A percentile compares a stretch with the other conserved stretches of the same genome.
These are phyloP conservation scores for Pleurotus tuber-regium DNA, from an alignment of 768 basidiomycete species.

Conservation along the genomic window DNA sequence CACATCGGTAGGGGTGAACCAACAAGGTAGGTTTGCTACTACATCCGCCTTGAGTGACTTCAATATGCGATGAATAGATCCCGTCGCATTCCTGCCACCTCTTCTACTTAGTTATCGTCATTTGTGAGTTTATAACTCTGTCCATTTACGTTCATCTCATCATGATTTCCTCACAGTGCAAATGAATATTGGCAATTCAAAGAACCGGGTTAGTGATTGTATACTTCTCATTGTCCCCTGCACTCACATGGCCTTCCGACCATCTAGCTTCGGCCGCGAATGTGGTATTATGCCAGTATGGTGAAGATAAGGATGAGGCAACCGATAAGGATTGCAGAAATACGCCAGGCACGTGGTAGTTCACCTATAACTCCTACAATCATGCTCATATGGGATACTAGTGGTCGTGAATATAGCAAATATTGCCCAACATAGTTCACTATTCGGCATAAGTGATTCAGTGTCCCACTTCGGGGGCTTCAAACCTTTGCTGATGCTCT, in stretches of 20 bases:
- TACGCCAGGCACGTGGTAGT: neutral
- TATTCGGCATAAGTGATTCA: conserved; percentile 4
- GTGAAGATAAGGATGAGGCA: neutral
- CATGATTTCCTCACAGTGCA: no score
- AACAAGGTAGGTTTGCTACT: neutral
- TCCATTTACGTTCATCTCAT: no score
- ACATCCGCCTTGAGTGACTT: neutral
- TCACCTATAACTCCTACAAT: neutral
- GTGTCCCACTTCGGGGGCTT: no score
- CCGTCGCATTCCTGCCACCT: conserved; percentile 4
- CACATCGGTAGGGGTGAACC: neutral
- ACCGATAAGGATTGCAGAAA: neutral
- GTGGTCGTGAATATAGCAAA: neutral
- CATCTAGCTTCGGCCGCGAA: no score
- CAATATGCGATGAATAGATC: neutral
- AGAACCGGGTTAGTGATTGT: neutral
- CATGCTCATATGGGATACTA: neutral
- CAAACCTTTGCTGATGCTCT: no score
- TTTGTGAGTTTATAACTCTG: conserved; percentile 3
- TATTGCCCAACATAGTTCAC: neutral
- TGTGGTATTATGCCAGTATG: neutral
- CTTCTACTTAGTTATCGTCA: conserved; percentile 5
- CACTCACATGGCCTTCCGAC: neutral
- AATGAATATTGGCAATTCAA: conserved; percentile 1
- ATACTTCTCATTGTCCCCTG: neutral